A percentile compares a stretch with the other conserved stretches of the same genome.
Evolutionary conservation across 2,329 filamentous ascomycete species (phyloP).

Genomic region (Spiromastix sp.): DNA sequence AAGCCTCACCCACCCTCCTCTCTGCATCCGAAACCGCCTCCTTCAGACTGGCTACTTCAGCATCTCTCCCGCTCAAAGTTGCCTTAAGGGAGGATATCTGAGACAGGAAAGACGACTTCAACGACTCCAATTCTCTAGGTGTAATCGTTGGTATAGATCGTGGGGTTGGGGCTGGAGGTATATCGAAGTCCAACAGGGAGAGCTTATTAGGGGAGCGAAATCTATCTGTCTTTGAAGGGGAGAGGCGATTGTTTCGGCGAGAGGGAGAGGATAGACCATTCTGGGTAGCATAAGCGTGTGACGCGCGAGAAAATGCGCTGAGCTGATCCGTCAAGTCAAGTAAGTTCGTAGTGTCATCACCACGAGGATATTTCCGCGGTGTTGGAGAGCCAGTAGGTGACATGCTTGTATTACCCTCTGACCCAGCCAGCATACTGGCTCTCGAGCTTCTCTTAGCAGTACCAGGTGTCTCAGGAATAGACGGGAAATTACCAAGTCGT

Average conservation of each 20-base stretch:
- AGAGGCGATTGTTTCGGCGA: constrained; percentile 22
- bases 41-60: constrained; percentile 79
- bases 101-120: constrained; percentile 83
- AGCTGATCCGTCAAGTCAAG: constrained; percentile 83
- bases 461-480: constrained; percentile 34
- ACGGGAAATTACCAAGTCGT: constrained; percentile 9
- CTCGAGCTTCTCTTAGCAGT: constrained; percentile 34
- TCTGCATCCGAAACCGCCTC: constrained; percentile 83
- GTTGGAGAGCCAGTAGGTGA: constrained; percentile 34
- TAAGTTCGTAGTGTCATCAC: constrained; percentile 60
- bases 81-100: constrained; percentile 93
- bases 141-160: constrained; percentile 85
- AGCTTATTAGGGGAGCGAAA: constrained; percentile 41
- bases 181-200: constrained; percentile 78
- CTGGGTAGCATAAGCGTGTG: constrained; percentile 36
- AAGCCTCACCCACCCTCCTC: constrained; percentile 75
- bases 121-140: constrained; percentile 78
- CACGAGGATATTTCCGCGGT: constrained; percentile 37
- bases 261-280: constrained; percentile 28
- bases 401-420: constrained; percentile 21
- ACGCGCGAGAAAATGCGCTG: constrained; percentile 40
- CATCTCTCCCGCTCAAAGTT: constrained; percentile 83
- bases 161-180: constrained; percentile 87
- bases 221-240: constrained; percentile 32
- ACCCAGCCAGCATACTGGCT: too few relatives aligned